Evolutionary conservation across 1,284 basidiomycete species (phyloP).

Genomic region (Pterulicium gracile): DNA sequence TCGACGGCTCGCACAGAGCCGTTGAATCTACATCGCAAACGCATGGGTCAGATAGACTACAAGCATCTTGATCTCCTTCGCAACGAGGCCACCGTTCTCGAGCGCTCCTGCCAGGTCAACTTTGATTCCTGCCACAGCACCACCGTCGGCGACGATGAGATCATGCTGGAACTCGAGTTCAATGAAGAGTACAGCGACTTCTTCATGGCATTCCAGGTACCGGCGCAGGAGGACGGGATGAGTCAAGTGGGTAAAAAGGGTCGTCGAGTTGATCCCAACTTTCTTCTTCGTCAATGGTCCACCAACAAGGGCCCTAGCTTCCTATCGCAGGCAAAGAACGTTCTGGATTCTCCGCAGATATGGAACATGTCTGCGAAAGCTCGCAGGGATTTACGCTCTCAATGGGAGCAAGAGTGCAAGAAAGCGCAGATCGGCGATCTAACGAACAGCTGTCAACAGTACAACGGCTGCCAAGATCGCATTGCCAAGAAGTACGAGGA

Average conservation of each 20-base stretch:
- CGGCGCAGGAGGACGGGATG: slow-evolving; percentile 30
- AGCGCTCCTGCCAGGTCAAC: slow-evolving; percentile 13
- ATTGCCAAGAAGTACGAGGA: slow-evolving; percentile 28
- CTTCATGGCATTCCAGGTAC: slow-evolving; percentile 38
- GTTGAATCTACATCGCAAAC: slow-evolving; percentile 27
- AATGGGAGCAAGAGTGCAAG: slow-evolving; percentile 33
- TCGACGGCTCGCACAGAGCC: slow-evolving; percentile 32
- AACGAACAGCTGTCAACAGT: slow-evolving; percentile 24
- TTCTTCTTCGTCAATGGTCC: slow-evolving; percentile 38
- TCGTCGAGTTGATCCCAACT: slow-evolving; percentile 20
- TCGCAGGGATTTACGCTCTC: slow-evolving; percentile 20
- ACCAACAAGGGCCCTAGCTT: not conserved
- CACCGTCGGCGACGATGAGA: slow-evolving; percentile 16
- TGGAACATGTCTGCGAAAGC: slow-evolving; percentile 31
- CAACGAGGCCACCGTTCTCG: slow-evolving; percentile 13
- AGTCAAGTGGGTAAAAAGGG: slow-evolving; percentile 27
- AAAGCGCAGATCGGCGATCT: slow-evolving; percentile 26
- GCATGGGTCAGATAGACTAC: slow-evolving; percentile 2
- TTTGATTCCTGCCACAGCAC: slow-evolving; percentile 23
- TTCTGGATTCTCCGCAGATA: slow-evolving; percentile 19
- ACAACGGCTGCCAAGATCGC: slow-evolving; percentile 28
- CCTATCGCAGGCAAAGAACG: slow-evolving; percentile 8
- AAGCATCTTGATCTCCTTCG: slow-evolving; percentile 25
- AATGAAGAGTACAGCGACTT: slow-evolving; percentile 25
- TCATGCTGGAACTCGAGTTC: slow-evolving; percentile 34